phyloP scores from a whole-genome alignment of 2,329 filamentous ascomycete species.

The Cryphonectria radicalis region DNA sequence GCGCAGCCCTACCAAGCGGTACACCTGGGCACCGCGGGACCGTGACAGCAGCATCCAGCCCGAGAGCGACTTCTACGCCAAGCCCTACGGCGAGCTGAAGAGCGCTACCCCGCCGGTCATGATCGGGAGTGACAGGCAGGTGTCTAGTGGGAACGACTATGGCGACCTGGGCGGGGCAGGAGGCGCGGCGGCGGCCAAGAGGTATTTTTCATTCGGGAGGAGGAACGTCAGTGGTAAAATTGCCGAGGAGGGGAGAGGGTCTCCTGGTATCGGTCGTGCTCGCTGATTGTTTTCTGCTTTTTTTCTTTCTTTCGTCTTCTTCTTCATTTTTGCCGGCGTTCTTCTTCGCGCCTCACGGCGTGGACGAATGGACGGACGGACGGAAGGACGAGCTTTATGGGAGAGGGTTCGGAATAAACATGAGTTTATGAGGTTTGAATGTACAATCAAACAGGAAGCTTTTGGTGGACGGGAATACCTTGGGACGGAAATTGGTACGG shows the following conservation, averaged over 20 bases:
- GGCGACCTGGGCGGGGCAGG: conserved; percentile 38
- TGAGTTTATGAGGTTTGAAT: background rate
- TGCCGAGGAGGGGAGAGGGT: conserved; percentile 66
- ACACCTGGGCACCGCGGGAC: conserved; percentile 34
- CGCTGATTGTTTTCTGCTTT: background rate
- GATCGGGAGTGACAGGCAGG: conserved; percentile 55
- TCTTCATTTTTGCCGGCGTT: background rate
- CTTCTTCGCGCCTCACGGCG: background rate
- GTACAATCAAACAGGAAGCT: background rate
- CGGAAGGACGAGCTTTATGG: background rate
- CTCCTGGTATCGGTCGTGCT: conserved; percentile 16
- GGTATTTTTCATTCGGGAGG: conserved; percentile 44
- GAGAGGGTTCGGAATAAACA: background rate
- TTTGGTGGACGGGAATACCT: conserved; percentile 8
- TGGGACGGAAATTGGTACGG: background rate
- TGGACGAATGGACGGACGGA: background rate
- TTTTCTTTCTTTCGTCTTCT: background rate
- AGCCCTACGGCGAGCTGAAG: conserved; percentile 64
- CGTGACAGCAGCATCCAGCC: conserved; percentile 55
- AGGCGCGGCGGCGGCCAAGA: conserved; percentile 22
- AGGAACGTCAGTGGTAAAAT: conserved; percentile 74
- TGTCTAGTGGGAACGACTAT: conserved; percentile 64
- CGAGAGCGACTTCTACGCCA: conserved; percentile 55
- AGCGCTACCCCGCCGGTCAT: conserved; percentile 58
- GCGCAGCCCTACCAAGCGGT: conserved; percentile 22